These are phyloP conservation scores for Boletus fagicola DNA, from an alignment of 768 basidiomycete genomes.

Conservation along the genomic window DNA sequence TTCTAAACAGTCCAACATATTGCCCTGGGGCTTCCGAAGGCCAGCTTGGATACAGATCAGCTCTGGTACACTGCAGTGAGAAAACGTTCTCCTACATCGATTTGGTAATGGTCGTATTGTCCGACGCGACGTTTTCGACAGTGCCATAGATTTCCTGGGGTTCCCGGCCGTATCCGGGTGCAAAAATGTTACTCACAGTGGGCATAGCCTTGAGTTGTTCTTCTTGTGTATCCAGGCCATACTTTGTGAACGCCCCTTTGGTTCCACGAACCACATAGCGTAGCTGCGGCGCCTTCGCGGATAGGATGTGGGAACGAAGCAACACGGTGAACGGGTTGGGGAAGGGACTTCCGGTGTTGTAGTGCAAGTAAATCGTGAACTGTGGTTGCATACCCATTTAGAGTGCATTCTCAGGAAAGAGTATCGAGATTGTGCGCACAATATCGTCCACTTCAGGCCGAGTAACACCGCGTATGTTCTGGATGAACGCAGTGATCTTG, in stretches of 20 bases:
- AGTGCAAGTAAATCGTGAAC: slow-evolving; percentile 57
- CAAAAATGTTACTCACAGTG: slow-evolving; percentile 44
- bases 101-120: slow-evolving; percentile 37
- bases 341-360: slow-evolving; percentile 38
- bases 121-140: slow-evolving; percentile 52
- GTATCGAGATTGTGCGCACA: slow-evolving; percentile 36
- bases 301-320: slow-evolving; percentile 67
- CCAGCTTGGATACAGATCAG: slow-evolving; percentile 47
- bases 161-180: slow-evolving; percentile 55
- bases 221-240: slow-evolving; percentile 78
- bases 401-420: background rate
- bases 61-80: slow-evolving; percentile 21
- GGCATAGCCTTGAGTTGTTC: slow-evolving; percentile 63
- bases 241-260: slow-evolving; percentile 70
- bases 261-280: slow-evolving; percentile 74
- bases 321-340: slow-evolving; percentile 63
- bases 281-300: slow-evolving; percentile 61
- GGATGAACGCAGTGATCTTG: slow-evolving; percentile 63
- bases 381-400: slow-evolving; percentile 14
- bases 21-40: slow-evolving; percentile 56
- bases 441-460: slow-evolving; percentile 63
- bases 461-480: slow-evolving; percentile 68
- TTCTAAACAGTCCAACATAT: slow-evolving; percentile 62
- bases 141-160: slow-evolving; percentile 62
- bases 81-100: slow-evolving; percentile 33